phyloP scores from a whole-genome alignment of 78 protist genomes.

The slime mould (Dictyostelium discoideum) region dicty_2.7 NC_007091.3:3250501-3251000 shows the following conservation, averaged over 20 bases:
- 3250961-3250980: slow-evolving; percentile 61
- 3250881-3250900: slow-evolving; percentile 14
- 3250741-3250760: slow-evolving; percentile 29
- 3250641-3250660: slow-evolving; percentile 16
- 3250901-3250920: slow-evolving; percentile 55
- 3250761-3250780: slow-evolving; percentile 31
- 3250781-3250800: slow-evolving; percentile 39
- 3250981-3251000: background rate
- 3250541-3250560: slow-evolving; percentile 8
- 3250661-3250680: slow-evolving; percentile 1
- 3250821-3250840: slow-evolving; percentile 69
- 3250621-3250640: slow-evolving; percentile 62
- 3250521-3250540: background rate
- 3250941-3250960: slow-evolving; percentile 51
- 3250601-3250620: slow-evolving; percentile 38
- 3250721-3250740: slow-evolving; percentile 21
- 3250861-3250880: slow-evolving; percentile 71
- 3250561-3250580: slow-evolving; percentile 56
- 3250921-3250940: slow-evolving; percentile 44
- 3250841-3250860: slow-evolving; percentile 55
- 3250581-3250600: slow-evolving; percentile 14
- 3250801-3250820: slow-evolving; percentile 59
- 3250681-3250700: slow-evolving; percentile 50
- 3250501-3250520: slow-evolving; percentile 45
- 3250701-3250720: slow-evolving; percentile 34